phyloP scores from a whole-genome alignment of 148 eudicot species.

The Cornus controversa region DNA sequence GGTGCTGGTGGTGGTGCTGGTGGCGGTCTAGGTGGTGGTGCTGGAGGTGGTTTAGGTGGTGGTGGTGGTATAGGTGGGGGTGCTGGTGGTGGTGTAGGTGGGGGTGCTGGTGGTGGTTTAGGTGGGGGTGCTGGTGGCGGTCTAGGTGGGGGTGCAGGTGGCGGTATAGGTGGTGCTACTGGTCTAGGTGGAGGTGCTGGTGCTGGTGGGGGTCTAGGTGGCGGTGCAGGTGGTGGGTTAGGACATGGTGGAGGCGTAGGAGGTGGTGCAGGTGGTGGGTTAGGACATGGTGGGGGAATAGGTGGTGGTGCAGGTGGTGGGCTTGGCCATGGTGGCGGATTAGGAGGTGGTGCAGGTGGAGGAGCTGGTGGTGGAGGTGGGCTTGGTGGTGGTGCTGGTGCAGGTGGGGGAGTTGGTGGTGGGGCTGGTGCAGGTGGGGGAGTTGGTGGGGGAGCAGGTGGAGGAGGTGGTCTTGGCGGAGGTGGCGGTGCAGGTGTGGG shows the following conservation, averaged over 20 bases:
- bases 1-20: slow-evolving; percentile 10
- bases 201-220: background rate
- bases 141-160: background rate
- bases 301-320: background rate
- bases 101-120: slow-evolving; percentile 1
- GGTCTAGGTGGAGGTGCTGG: background rate
- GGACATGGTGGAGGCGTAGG: background rate
- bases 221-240: background rate
- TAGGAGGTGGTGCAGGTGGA: background rate
- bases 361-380: background rate
- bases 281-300: background rate
- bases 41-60: background rate
- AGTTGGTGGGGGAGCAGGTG: slow-evolving; percentile 2
- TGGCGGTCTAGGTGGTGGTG: slow-evolving; percentile 13
- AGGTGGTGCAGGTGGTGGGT: background rate
- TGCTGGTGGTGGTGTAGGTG: background rate
- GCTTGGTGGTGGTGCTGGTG: background rate
- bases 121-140: background rate
- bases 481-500: background rate
- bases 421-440: slow-evolving; percentile 9
- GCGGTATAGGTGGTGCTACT: background rate
- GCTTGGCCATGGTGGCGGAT: background rate
- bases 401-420: background rate
- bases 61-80: background rate
- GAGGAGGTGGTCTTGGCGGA: slow-evolving; percentile 6